Evolutionary conservation across 225 moss, liverwort and hornwort genomes (phyloP).

Genomic region (Straminergon stramineum): DNA sequence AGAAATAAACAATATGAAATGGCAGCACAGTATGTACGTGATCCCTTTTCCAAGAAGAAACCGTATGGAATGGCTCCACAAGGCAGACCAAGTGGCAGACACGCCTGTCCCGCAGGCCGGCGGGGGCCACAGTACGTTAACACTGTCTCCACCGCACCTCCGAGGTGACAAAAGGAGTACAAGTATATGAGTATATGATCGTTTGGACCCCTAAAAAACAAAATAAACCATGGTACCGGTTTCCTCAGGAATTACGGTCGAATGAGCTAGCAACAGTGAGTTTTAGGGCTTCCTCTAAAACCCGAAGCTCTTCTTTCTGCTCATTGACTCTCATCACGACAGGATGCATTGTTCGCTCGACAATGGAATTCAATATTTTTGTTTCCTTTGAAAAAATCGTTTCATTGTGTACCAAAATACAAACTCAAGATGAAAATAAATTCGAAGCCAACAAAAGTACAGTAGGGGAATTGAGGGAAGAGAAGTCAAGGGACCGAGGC

Average conservation of each 20-base stretch:
- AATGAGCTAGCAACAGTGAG: neutral
- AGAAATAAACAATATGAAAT: neutral
- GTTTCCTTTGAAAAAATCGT: too few relatives aligned
- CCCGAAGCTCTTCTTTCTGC: neutral
- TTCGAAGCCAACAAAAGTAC: neutral
- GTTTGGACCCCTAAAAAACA: neutral
- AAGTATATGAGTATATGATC: neutral
- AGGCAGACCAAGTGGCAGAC: neutral
- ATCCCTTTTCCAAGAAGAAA: neutral
- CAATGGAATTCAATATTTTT: too few relatives aligned
- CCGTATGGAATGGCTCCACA: neutral
- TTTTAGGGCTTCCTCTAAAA: neutral
- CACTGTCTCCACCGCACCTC: neutral
- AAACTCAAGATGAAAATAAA: neutral
- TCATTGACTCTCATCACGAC: neutral
- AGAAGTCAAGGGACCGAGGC: neutral
- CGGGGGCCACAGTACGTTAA: neutral
- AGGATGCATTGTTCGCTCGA: neutral
- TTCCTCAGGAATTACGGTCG: neutral
- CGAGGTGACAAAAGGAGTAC: neutral
- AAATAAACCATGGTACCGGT: neutral
- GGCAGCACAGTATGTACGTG: neutral
- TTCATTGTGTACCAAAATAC: too few relatives aligned
- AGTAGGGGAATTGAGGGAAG: neutral
- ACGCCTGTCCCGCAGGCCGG: neutral